These are phyloP conservation scores for Pilatotrama ljubarskyi DNA, from an alignment of 768 basidiomycete genomes.

Conservation along the genomic window DNA sequence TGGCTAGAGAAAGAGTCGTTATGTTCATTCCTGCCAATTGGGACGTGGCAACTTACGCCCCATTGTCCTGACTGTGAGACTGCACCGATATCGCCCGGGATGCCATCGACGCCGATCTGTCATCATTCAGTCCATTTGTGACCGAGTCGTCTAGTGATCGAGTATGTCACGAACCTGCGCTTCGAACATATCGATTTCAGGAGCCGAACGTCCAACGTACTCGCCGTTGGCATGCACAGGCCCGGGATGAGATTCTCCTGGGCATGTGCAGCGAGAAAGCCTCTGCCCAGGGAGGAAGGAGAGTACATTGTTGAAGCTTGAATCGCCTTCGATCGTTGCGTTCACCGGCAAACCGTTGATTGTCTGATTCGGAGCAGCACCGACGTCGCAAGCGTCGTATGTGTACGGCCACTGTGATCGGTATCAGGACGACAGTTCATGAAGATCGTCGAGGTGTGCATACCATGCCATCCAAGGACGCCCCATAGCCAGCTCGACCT, in stretches of 20 bases:
- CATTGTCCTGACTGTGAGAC: conserved; percentile 89
- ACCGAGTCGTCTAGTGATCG: conserved; percentile 41
- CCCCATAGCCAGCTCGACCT: conserved; percentile 86
- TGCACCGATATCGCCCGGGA: conserved; percentile 59
- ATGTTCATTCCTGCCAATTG: too few species aligned
- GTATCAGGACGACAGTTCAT: not conserved
- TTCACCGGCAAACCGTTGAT: conserved; percentile 64
- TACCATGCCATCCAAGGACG: conserved; percentile 79
- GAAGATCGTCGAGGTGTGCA: conserved; percentile 20
- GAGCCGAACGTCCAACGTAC: conserved; percentile 78
- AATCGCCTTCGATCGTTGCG: conserved; percentile 60
- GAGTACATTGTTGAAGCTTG: conserved; percentile 44
- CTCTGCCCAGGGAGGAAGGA: conserved; percentile 80
- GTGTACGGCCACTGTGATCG: conserved; percentile 70
- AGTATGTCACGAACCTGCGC: conserved; percentile 53
- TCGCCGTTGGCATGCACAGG: conserved; percentile 71
- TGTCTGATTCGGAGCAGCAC: conserved; percentile 63
- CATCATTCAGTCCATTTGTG: conserved; percentile 10
- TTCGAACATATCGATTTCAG: conserved; percentile 91
- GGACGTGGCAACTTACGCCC: conserved; percentile 51
- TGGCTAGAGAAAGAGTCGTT: conserved; percentile 44
- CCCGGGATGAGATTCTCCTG: conserved; percentile 80
- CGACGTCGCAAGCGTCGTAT: conserved; percentile 78
- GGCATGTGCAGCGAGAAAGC: conserved; percentile 84
- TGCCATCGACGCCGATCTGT: conserved; percentile 50